phyloP scores from a whole-genome alignment of 805 yeast genomes.

The Pichia nakasei region DNA sequence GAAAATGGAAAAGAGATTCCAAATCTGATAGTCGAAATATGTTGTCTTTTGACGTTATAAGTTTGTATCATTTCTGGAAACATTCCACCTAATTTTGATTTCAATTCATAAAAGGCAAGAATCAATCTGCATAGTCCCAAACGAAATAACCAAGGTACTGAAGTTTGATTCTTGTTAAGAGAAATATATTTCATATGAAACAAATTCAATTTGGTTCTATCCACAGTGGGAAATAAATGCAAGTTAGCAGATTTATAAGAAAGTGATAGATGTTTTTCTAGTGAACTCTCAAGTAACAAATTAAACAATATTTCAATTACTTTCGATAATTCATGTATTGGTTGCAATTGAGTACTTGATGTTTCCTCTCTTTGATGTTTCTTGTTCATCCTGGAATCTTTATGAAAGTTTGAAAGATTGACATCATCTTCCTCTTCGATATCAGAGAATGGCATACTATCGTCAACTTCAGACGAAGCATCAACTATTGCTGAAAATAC shows the following conservation, averaged over 20 bases:
- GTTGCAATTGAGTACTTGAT: background rate
- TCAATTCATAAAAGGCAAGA: constrained; percentile 24
- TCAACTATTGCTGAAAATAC: background rate
- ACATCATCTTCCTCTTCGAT: background rate
- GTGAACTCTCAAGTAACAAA: constrained; percentile 10
- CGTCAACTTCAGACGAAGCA: constrained; percentile 8
- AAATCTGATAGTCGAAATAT: background rate
- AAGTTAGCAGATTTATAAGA: constrained; percentile 9
- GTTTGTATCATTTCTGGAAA: background rate
- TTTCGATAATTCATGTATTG: constrained; percentile 10
- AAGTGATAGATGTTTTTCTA: constrained; percentile 8
- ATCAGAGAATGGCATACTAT: constrained; percentile 7
- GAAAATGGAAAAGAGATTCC: constrained; percentile 16
- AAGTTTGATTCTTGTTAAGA: constrained; percentile 2
- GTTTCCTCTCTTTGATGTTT: background rate
- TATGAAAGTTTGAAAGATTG: background rate
- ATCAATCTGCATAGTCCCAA: constrained; percentile 30
- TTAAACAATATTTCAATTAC: constrained; percentile 13
- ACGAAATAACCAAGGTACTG: constrained; percentile 34
- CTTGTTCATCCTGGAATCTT: background rate
- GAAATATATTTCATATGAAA: constrained; percentile 16
- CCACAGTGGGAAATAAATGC: constrained; percentile 9
- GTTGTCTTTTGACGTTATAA: background rate
- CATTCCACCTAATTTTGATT: constrained; percentile 1
- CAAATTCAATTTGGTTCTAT: constrained; percentile 13